A percentile compares a stretch with the other conserved stretches of the same genome.
phyloP scores from a whole-genome alignment of 2,329 filamentous ascomycete species.

The Paecilomyces fulvus region DNA sequence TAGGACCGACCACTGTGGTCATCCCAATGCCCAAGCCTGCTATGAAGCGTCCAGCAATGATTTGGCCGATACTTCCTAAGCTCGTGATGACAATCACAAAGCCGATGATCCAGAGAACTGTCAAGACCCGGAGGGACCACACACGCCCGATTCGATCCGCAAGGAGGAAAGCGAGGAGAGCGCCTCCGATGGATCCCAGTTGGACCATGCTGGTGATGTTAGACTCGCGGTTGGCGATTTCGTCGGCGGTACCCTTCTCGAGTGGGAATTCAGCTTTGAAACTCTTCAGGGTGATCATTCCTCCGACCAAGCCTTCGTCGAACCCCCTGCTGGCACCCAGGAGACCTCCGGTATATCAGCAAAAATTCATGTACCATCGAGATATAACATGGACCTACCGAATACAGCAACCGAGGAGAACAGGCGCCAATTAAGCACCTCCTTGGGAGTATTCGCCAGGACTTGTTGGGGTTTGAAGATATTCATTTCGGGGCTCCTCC shows the following conservation, averaged over 20 bases:
- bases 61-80: conserved; percentile 28
- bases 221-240: conserved; percentile 59
- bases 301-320: conserved; percentile 72
- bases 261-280: conserved; percentile 56
- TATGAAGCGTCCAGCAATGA: conserved; percentile 38
- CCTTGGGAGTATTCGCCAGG: conserved; percentile 53
- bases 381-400: conserved; percentile 29
- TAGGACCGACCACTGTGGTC: conserved; percentile 30
- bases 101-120: conserved; percentile 34
- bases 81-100: conserved; percentile 38
- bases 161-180: conserved; percentile 47
- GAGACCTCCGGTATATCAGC: conserved; percentile 30
- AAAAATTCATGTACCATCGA: background rate
- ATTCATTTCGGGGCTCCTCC: conserved; percentile 12
- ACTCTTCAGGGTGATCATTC: conserved; percentile 58
- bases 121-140: conserved; percentile 33
- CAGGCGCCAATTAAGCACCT: conserved; percentile 68
- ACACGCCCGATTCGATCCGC: conserved; percentile 41
- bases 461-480: conserved; percentile 52
- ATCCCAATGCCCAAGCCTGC: conserved; percentile 37
- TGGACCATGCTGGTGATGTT: conserved; percentile 79
- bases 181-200: conserved; percentile 65
- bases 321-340: conserved; percentile 69
- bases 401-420: conserved; percentile 71
- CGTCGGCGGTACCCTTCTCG: conserved; percentile 42